Conservation (phyloP, 75 land plant genomes). For the Ceratopteris richardii region DNA sequence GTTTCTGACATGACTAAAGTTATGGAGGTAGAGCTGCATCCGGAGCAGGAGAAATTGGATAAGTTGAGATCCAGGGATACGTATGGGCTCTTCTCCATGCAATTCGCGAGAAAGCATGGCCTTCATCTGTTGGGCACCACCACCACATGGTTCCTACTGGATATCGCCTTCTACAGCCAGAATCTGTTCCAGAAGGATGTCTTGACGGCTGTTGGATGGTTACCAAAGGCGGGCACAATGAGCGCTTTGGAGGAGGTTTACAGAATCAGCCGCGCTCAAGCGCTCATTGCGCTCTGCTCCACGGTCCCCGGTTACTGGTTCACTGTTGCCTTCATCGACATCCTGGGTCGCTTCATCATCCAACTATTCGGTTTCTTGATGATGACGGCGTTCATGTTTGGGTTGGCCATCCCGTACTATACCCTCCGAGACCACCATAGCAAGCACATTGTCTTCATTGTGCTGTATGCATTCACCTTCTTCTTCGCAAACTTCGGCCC, state of each 20-base stretch:
- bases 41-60: constrained; percentile 1
- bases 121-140: constrained; percentile 28
- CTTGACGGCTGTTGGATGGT: constrained; percentile 40
- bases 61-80: background rate
- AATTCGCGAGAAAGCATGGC: constrained; percentile 33
- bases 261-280: constrained; percentile 39
- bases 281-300: constrained; percentile 50
- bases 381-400: constrained; percentile 37
- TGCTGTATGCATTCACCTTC: constrained; percentile 21
- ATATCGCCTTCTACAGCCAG: too few relatives aligned
- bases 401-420: constrained; percentile 23
- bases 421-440: constrained; percentile 9
- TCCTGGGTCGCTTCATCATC: constrained; percentile 30
- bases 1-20: constrained; percentile 41
- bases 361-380: constrained; percentile 36
- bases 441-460: constrained; percentile 20
- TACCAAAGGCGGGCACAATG: constrained; percentile 26
- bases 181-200: constrained; percentile 52
- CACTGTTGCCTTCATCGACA: constrained; percentile 39
- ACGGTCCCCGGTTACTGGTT: constrained; percentile 66
- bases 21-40: constrained; percentile 14
- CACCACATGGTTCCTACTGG: constrained; percentile 44
- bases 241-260: too few relatives aligned
- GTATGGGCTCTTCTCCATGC: constrained; percentile 21
- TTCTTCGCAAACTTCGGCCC: constrained; percentile 33